Percentiles rank a stretch among this genome's conserved stretches.
Evolutionary conservation across 441 rosid species (phyloP).

Genomic region (Breynia disticha): DNA sequence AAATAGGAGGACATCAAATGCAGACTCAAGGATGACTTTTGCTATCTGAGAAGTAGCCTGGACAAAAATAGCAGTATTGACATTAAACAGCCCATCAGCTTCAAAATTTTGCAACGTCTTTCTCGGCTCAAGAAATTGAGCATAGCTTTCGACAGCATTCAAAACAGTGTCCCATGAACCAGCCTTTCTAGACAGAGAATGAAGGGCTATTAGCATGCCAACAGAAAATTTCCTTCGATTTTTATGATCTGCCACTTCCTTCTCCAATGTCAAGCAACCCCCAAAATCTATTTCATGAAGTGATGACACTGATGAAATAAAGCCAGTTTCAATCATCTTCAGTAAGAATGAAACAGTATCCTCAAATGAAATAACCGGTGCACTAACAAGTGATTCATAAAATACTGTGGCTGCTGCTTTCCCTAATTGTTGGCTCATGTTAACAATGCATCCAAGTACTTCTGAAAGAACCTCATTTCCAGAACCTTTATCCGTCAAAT

Average conservation of each 20-base stretch:
- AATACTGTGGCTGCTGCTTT: conserved; percentile 66
- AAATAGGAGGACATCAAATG: conserved; percentile 69
- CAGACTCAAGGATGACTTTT: conserved; percentile 79
- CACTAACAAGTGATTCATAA: conserved; percentile 70
- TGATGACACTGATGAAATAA: conserved; percentile 39
- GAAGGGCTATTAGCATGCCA: conserved; percentile 66
- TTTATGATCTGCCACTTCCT: conserved; percentile 59
- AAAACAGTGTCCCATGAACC: conserved; percentile 72
- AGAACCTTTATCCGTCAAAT: conserved; percentile 30
- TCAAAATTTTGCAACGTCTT: conserved; percentile 43
- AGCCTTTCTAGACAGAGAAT: conserved; percentile 51
- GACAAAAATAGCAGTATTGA: conserved; percentile 44
- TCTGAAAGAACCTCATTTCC: conserved; percentile 62
- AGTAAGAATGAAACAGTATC: conserved; percentile 68
- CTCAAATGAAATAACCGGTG: conserved; percentile 47
- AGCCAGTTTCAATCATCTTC: conserved; percentile 79
- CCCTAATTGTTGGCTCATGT: conserved; percentile 75
- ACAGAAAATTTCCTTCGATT: conserved; percentile 70
- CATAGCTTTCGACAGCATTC: conserved; percentile 54
- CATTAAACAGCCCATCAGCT: conserved; percentile 37
- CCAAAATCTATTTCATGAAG: conserved; percentile 39
- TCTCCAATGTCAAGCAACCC: conserved; percentile 57
- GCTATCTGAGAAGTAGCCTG: conserved; percentile 85
- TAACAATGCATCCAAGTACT: conserved; percentile 50
- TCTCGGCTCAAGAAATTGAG: conserved; percentile 69